A percentile compares a stretch with the other conserved stretches of the same genome.
Conservation (phyloP, 106 monocot species). For the Allium sativum region DNA sequence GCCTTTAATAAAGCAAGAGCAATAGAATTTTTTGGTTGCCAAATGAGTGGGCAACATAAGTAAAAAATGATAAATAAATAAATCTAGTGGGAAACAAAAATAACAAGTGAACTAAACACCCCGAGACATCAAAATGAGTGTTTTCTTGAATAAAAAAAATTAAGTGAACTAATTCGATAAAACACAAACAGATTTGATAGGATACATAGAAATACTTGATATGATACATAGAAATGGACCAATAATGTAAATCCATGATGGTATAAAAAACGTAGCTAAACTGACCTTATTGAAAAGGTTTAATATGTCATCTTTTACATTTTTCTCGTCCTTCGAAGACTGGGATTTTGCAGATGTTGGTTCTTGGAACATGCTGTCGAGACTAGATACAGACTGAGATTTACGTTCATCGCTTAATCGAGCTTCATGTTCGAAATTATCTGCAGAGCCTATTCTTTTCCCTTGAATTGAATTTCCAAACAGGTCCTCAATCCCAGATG, state of each 20-base stretch:
- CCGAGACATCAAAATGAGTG: not conserved
- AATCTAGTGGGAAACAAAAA: not conserved
- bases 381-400: constrained; percentile 8
- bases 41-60: no score
- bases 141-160: not conserved
- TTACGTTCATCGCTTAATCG: constrained; percentile 26
- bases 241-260: not conserved
- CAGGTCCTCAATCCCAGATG: constrained; percentile 1
- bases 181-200: no score
- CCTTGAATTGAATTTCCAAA: constrained; percentile 2
- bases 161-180: not conserved
- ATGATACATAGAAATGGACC: no score
- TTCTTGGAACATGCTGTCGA: constrained; percentile 66
- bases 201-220: no score
- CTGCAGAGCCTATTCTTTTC: constrained; percentile 11
- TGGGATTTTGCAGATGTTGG: constrained; percentile 25
- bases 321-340: constrained; percentile 17
- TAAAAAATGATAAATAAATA: constrained; percentile 1
- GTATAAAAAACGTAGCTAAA: not conserved
- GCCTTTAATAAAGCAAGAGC: no score
- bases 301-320: constrained; percentile 79
- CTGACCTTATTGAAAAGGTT: constrained; percentile 91
- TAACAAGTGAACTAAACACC: not conserved
- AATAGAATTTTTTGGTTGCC: no score
- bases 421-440: constrained; percentile 5